phyloP scores from a whole-genome alignment of 495 filamentous ascomycete genomes.

The Collariella sp. region DNA sequence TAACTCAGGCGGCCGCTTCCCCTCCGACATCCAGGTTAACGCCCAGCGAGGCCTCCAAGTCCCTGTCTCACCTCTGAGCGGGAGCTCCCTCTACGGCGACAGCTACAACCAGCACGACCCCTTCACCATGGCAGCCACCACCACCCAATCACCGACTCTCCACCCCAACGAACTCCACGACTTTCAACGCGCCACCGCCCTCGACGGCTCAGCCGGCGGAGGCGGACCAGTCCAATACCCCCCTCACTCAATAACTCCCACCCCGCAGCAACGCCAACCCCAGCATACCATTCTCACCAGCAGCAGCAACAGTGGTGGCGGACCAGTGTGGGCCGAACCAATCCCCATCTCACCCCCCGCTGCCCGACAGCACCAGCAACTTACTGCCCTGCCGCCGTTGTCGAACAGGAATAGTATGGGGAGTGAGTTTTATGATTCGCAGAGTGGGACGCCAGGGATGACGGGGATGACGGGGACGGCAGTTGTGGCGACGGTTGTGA shows the following conservation, averaged over 20 bases:
- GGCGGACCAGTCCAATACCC: neutral
- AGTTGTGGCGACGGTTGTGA: too few species aligned
- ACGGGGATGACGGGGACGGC: too few species aligned
- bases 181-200: neutral
- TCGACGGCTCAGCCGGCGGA: neutral
- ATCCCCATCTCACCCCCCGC: constrained; percentile 1
- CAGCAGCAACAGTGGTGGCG: neutral
- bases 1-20: constrained; percentile 82
- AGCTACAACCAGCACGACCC: constrained; percentile 45
- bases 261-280: neutral
- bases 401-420: neutral
- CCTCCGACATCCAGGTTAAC: constrained; percentile 74
- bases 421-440: neutral
- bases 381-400: neutral
- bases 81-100: constrained; percentile 53
- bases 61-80: constrained; percentile 67
- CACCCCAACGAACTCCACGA: neutral
- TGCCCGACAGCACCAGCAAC: neutral
- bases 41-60: constrained; percentile 61
- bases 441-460: too few species aligned
- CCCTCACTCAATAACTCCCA: neutral
- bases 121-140: constrained; percentile 41
- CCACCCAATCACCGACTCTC: constrained; percentile 10
- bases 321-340: constrained; percentile 9
- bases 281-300: neutral